Conservation (phyloP, 129 eudicot genomes). For the Mikania micrantha region DNA sequence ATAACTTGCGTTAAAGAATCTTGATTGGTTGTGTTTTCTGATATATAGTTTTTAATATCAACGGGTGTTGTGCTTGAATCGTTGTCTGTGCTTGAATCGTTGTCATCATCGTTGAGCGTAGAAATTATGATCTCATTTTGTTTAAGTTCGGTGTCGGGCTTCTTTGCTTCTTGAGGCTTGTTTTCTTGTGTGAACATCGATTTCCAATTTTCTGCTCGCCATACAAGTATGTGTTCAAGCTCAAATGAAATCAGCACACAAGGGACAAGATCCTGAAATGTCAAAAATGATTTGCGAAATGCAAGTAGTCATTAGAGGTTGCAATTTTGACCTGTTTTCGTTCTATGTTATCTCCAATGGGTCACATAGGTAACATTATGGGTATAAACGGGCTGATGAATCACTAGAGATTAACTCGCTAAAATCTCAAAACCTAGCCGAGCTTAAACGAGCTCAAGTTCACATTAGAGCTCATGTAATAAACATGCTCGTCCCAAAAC, state of each 20-base stretch:
- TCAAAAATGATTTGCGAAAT: neutral
- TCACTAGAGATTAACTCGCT: too few relatives aligned
- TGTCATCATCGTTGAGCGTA: neutral
- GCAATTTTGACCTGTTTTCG: neutral
- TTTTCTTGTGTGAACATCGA: constrained; percentile 39
- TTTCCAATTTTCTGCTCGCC: constrained; percentile 85
- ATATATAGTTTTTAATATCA: constrained; percentile 7
- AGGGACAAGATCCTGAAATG: constrained; percentile 85
- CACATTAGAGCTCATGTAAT: too few relatives aligned
- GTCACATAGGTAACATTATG: neutral
- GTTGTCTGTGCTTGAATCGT: too few relatives aligned
- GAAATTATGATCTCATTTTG: neutral
- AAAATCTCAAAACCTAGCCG: too few relatives aligned
- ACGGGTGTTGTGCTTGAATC: neutral
- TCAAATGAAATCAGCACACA: constrained; percentile 88
- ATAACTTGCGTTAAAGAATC: constrained; percentile 41
- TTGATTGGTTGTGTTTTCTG: constrained; percentile 5
- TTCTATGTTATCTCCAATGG: neutral
- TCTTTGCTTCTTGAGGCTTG: constrained; percentile 16
- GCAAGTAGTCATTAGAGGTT: neutral
- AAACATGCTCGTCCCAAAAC: too few relatives aligned
- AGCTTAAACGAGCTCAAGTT: too few relatives aligned
- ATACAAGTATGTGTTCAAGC: constrained; percentile 74
- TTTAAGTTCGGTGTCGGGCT: constrained; percentile 9
- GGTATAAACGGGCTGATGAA: too few relatives aligned